Conservation (phyloP, 2,329 filamentous ascomycete species). For the Dothideomycetes sp. region DNA sequence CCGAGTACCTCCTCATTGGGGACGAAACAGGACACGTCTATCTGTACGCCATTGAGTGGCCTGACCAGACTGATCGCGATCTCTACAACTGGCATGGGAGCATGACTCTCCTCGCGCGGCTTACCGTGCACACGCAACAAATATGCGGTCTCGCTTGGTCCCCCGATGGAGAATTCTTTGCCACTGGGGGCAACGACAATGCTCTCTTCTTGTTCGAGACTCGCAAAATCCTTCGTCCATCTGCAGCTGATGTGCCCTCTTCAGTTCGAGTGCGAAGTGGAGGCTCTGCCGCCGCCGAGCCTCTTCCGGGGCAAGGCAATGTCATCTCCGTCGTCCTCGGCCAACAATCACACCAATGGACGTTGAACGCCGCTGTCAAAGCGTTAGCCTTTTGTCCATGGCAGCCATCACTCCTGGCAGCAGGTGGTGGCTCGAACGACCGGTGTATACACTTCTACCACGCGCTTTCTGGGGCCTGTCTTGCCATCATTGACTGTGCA, state of each 20-base stretch:
- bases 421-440: constrained; percentile 87
- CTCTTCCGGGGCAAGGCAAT: constrained; percentile 15
- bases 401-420: constrained; percentile 77
- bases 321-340: constrained; percentile 19
- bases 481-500: constrained; percentile 84
- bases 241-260: constrained; percentile 1
- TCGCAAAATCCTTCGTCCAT: constrained; percentile 39
- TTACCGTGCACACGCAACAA: constrained; percentile 74
- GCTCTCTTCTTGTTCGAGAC: constrained; percentile 70
- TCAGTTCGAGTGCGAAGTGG: constrained; percentile 12
- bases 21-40: constrained; percentile 75
- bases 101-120: constrained; percentile 65
- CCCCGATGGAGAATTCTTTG: constrained; percentile 61
- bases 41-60: constrained; percentile 87
- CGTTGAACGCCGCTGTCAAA: constrained; percentile 82
- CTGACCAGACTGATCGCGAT: constrained; percentile 45
- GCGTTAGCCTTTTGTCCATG: constrained; percentile 95
- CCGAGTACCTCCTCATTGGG: constrained; percentile 77
- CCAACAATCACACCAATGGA: constrained; percentile 57
- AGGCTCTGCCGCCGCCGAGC: constrained; percentile 3
- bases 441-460: constrained; percentile 96
- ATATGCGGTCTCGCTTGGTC: constrained; percentile 93
- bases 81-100: constrained; percentile 66
- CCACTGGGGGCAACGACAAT: constrained; percentile 89
- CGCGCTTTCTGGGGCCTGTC: constrained; percentile 65